A percentile compares a stretch with the other conserved stretches of the same genome.
Evolutionary conservation across 352 stramenopile genomes (phyloP).

Genomic region (Phytophthora ohioensis): DNA sequence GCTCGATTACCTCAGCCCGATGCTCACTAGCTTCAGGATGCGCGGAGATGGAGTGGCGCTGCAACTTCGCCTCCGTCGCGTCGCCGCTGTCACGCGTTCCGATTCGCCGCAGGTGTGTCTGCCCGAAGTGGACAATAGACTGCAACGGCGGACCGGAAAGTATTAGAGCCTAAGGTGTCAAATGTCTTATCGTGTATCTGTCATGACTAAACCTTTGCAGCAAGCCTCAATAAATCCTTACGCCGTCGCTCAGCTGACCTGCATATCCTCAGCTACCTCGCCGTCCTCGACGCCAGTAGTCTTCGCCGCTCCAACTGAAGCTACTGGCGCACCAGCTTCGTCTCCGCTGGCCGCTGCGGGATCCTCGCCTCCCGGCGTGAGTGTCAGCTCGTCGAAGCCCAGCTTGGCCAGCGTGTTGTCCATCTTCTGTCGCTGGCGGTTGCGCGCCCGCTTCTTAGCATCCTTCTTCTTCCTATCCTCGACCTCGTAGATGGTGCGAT

Average conservation of each 20-base stretch:
- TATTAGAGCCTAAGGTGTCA: background rate
- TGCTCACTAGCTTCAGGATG: conserved; percentile 19
- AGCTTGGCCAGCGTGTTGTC: conserved; percentile 69
- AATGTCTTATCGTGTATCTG: background rate
- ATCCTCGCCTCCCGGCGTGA: conserved; percentile 22
- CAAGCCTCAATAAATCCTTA: conserved; percentile 17
- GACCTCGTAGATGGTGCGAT: conserved; percentile 80
- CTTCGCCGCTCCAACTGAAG: conserved; percentile 19
- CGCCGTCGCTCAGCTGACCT: conserved; percentile 19
- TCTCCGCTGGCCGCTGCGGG: conserved; percentile 5
- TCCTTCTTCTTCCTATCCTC: conserved; percentile 83
- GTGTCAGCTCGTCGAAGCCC: conserved; percentile 60
- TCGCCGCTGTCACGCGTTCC: conserved; percentile 28
- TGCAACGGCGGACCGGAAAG: conserved; percentile 2
- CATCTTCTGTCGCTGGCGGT: conserved; percentile 62
- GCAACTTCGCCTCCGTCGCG: background rate
- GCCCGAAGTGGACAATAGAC: conserved; percentile 7
- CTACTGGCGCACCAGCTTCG: background rate
- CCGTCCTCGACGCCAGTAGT: conserved; percentile 32
- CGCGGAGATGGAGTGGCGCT: background rate
- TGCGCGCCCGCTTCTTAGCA: conserved; percentile 61
- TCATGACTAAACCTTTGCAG: background rate
- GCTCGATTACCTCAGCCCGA: conserved; percentile 6
- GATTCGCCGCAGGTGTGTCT: conserved; percentile 7
- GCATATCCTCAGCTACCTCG: conserved; percentile 50